Base-by-base conservation (phyloP, 768 basidiomycete genomes). In the Pleurotus salmoneostramineus region DNA sequence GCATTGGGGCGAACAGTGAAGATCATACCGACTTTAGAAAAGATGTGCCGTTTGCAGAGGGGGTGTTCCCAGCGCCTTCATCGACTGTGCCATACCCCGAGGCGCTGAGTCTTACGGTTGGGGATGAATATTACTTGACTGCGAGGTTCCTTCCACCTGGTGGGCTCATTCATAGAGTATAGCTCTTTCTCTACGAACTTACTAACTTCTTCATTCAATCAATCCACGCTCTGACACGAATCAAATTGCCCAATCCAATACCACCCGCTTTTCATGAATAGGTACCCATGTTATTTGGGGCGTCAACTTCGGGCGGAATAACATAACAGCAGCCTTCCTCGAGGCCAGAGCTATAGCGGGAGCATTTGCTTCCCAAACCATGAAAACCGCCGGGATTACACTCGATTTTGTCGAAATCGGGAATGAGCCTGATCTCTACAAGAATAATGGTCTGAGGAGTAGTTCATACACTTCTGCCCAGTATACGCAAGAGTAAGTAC, bases 321-420 rank as follows among this genome's bases (percentile, higher is more conserved):
- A 83, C 61, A 32, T 83, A 52, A 83, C 81, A 59, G 74, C 79
- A 4, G 76, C 73, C 0, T 77, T 75, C 58, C 71, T 81, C 6
- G 77, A 77, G 62, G 77, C 82, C 0, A 68, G 71, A 56, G 75
- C 82, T 0, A 77, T 87, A 54, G 52, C 74, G 4, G 72, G 72
- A 40, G 80, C 80, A 0, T 87, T 87, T 61, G 56, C 69, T n/a
- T 75, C 75, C 3, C 50, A 71, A 1, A 67, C 71, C 2, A 64
- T 84, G 33, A 68, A 63, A 43, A 48, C 63, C 45, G 71, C 77
- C 0, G 72, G 76, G 10, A 78, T 85, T 42, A 70, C 69, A 1
- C 73, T 86, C 15, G 83, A 84, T 56, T 76, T 77, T n/a, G 72
- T 87, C 56, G 83, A 87, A 63, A 76, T 84, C 47, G 85, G 85